Base-by-base conservation (phyloP, 768 basidiomycete species). In the Trametes cubensis region DNA sequence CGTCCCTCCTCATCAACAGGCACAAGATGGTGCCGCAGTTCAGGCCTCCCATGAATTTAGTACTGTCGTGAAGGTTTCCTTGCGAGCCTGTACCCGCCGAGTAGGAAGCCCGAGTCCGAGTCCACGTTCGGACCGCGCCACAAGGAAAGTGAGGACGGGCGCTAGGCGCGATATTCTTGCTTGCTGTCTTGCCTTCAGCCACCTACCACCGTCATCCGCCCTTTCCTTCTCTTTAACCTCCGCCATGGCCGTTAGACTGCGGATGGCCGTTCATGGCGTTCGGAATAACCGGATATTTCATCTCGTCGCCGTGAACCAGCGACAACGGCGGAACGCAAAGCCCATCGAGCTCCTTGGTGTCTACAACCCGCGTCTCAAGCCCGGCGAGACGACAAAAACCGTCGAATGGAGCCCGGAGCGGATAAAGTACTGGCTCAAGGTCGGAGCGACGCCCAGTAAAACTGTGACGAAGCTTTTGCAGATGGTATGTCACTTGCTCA, bases 341-440 rank as follows among this genome's bases (percentile, higher is more conserved):
- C 96, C 96, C 14, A 83, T 91, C 67, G 96, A 98, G 75, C 82
- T 87, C 41, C 78, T 98, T 50, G 96, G 94, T 34, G 80, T 90
- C 49, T 97, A 90, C 78, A 80, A 92, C 73, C 94, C 93, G 4
- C 85, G 81, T 64, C 75, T 85, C 48, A 74, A 73, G 52, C 78
- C 72, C 18, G 82, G 79, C 40, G 73, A 79, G 61, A 74, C 77
- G 23, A 80, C 84, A 66, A 96, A 95, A 76, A 86, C 83, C 38
- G 80, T 98, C 58, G 83, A 88, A 67, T 98, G 95, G 95, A 94
- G 94, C 74, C 87, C 89, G 25, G 88, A 92, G 68, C 85, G 96
- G 72, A 92, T 98, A 73, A 81, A 82, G 61, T 94, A 92, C 70
- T 98, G 96, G 96, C 74, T 98, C 41, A 81, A 81, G 38, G 85